Evolutionary conservation across 139 green algal genomes (phyloP).

Genomic region (Coccomyxa sp.): DNA sequence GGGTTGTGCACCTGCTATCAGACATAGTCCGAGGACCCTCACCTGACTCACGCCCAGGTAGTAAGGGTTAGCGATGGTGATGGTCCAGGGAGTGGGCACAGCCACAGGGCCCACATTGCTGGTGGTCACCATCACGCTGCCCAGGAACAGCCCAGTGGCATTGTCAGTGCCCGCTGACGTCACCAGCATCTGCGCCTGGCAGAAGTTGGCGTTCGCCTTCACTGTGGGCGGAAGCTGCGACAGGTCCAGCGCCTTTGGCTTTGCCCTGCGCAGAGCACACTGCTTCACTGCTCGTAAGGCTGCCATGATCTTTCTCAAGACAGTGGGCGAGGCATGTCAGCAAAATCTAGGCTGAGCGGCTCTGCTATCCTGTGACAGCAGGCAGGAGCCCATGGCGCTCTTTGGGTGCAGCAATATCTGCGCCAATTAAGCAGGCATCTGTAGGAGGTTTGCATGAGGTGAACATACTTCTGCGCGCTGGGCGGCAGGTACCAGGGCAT

Average conservation of each 20-base stretch:
- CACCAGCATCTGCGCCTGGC: background rate
- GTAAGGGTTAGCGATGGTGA: constrained; percentile 9
- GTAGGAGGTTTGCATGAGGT: too few relatives aligned
- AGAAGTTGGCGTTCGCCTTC: background rate
- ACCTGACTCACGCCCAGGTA: constrained; percentile 11
- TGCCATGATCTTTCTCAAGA: background rate
- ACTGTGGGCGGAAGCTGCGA: background rate
- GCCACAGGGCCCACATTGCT: background rate
- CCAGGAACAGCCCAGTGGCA: background rate
- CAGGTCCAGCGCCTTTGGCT: background rate
- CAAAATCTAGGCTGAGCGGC: too few relatives aligned
- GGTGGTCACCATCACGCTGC: background rate
- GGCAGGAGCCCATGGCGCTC: too few relatives aligned
- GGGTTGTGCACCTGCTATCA: too few relatives aligned
- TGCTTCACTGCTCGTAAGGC: background rate
- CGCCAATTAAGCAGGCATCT: too few relatives aligned
- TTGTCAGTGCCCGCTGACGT: background rate
- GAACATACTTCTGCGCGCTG: background rate
- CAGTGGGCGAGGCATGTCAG: too few relatives aligned
- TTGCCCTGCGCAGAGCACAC: background rate
- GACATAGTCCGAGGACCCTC: too few relatives aligned
- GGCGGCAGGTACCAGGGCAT: constrained; percentile 7
- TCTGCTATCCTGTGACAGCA: too few relatives aligned
- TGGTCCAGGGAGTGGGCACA: constrained; percentile 6
- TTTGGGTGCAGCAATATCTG: too few relatives aligned